Evolutionary conservation across 768 basidiomycete species (phyloP).

Genomic region (Leccinum ochraceum): DNA sequence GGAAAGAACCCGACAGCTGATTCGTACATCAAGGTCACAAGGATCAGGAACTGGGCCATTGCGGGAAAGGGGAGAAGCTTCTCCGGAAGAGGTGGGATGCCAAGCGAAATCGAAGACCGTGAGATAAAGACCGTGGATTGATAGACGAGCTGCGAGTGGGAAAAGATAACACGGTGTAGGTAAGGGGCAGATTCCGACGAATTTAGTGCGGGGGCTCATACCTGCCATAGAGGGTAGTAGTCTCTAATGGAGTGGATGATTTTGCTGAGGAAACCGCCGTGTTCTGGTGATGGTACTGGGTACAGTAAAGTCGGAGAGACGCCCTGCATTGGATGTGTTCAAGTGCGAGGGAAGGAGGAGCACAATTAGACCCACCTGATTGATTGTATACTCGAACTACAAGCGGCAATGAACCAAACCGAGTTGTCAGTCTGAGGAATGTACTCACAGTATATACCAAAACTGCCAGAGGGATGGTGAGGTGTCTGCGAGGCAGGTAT

Average conservation of each 20-base stretch:
- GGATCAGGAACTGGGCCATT: conserved; percentile 64
- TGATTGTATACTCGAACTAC: conserved; percentile 92
- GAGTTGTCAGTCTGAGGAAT: not conserved
- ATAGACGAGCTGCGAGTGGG: conserved; percentile 63
- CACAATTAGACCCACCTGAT: conserved; percentile 55
- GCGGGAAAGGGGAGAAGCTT: conserved; percentile 74
- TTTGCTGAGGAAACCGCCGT: conserved; percentile 63
- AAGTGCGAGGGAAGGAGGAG: not conserved
- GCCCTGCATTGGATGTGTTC: conserved; percentile 48
- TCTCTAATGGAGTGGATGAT: conserved; percentile 86
- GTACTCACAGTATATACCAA: conserved; percentile 60
- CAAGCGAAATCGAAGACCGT: conserved; percentile 85
- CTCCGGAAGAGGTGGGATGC: conserved; percentile 74
- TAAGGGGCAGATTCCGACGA: conserved; percentile 5
- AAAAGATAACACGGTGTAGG: conserved; percentile 1
- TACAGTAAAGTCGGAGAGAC: conserved; percentile 90
- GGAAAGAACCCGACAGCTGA: conserved; percentile 68
- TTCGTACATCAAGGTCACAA: conserved; percentile 62
- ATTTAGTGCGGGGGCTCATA: conserved; percentile 31
- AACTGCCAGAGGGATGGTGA: conserved; percentile 38
- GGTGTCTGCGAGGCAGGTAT: not conserved
- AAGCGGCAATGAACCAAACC: conserved; percentile 9
- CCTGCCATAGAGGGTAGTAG: conserved; percentile 97
- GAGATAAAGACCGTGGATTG: conserved; percentile 93
- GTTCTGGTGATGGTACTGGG: conserved; percentile 67